A percentile compares a stretch with the other conserved stretches of the same genome.
These are phyloP conservation scores for Pleurotus pulmonarius DNA, from an alignment of 768 basidiomycete genomes.

Conservation along the genomic window DNA sequence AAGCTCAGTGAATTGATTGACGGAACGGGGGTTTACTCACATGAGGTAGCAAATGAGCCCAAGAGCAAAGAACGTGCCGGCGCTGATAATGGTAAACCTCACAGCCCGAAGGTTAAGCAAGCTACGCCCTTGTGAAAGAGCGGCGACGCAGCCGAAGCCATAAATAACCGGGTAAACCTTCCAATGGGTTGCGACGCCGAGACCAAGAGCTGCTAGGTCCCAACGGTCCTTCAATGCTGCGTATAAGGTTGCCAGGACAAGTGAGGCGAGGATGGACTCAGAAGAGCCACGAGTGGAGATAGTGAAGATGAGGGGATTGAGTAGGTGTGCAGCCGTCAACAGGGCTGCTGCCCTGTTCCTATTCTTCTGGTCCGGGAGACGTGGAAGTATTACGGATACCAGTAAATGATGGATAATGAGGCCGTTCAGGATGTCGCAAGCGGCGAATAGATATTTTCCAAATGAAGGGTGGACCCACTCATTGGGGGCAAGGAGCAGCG, in stretches of 20 bases:
- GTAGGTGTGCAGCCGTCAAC: slow-evolving; percentile 71
- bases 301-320: slow-evolving; percentile 93
- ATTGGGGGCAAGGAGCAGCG: slow-evolving; percentile 79
- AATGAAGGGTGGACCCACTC: slow-evolving; percentile 77
- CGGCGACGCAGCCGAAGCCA: slow-evolving; percentile 69
- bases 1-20: not conserved
- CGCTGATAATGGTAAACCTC: slow-evolving; percentile 68
- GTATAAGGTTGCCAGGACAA: slow-evolving; percentile 72
- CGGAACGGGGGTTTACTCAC: slow-evolving; percentile 41
- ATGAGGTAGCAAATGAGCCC: slow-evolving; percentile 67
- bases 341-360: slow-evolving; percentile 38
- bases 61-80: slow-evolving; percentile 60
- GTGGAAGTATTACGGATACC: slow-evolving; percentile 43
- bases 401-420: slow-evolving; percentile 65
- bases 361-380: not conserved
- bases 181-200: slow-evolving; percentile 90
- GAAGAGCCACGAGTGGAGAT: slow-evolving; percentile 98
- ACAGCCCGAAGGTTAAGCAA: slow-evolving; percentile 45
- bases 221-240: slow-evolving; percentile 55
- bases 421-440: slow-evolving; percentile 80
- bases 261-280: slow-evolving; percentile 78
- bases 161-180: slow-evolving; percentile 97
- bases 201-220: slow-evolving; percentile 62
- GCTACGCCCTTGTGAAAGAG: slow-evolving; percentile 28
- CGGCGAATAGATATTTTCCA: slow-evolving; percentile 87